Evolutionary conservation across 108 stramenopile species (phyloP), one percentile per base, ranked within the genome.

Genomic region (Cafeteria roenbergensis): DNA sequence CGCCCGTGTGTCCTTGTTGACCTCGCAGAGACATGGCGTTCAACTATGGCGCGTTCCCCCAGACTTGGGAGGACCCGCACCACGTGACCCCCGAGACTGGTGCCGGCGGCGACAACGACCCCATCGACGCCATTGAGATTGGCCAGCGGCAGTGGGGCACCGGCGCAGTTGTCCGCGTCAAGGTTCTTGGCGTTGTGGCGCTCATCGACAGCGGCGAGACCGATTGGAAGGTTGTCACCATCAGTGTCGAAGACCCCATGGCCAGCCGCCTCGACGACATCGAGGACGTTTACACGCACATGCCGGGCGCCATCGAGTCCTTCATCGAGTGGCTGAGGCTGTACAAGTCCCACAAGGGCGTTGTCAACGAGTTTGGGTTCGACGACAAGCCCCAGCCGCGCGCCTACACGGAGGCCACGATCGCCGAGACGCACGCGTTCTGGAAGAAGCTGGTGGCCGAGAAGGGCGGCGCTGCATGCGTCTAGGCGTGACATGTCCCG

Each of bases 141-240:
- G 79, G 79, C 21, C 63, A 68, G 34, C 71, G 74, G 29, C 70
- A 76, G 73, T 69, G 81, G n/a, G 57, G 61, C 24, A 80, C 76
- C 28, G 82, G 90, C 73, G 85, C 75, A 29, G 83, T 97, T 58
- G 81, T 90, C 38, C 88, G 88, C 36, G 90, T 92, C 57, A 97
- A 97, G 79, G 88, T 97, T 51, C 86, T 97, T 58, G 95, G 95
- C 25, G 80, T 93, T 61, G 79, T 97, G 36, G 86, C 87, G 69
- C 88, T 97, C 88, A 95, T 97, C 76, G 95, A 97, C 72, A 92
- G 93, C 66, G 95, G 93, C 57, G 92, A 97, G 82, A 85, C 90
- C 31, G 95, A 97, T 71, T 94, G 93, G 92, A 97, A 97, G 84
- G 82, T 95, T 55, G 88, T 97, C 54, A 79, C 75, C 34, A 93